Evolutionary conservation across 306 rosid species (phyloP).

Genomic region (Quercus mongolica): DNA sequence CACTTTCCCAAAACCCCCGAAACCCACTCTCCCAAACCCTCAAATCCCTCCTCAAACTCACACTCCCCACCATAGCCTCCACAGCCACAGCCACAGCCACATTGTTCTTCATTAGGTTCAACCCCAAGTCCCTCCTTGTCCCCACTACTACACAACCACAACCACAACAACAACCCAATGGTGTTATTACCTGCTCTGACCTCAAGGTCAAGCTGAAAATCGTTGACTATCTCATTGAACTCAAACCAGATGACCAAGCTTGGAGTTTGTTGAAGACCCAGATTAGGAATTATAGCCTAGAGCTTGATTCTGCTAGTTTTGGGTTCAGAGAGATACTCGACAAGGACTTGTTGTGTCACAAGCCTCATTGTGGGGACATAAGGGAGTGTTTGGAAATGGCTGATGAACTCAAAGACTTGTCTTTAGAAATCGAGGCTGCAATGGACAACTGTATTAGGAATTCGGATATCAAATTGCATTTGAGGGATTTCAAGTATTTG

Average conservation of each 20-base stretch:
- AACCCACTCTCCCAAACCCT: neutral
- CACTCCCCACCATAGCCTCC: neutral
- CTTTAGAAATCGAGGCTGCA: neutral
- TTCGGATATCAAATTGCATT: neutral
- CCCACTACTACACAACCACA: neutral
- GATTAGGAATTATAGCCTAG: neutral
- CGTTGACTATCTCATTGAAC: neutral
- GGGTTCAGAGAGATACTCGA: neutral
- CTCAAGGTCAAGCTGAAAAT: neutral
- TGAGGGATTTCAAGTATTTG: neutral
- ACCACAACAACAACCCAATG: neutral
- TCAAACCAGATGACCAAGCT: constrained; percentile 1
- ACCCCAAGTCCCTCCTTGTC: neutral
- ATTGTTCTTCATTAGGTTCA: neutral
- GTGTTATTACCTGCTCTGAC: neutral
- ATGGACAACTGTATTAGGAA: neutral
- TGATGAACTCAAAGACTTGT: neutral
- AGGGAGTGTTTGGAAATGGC: constrained; percentile 9
- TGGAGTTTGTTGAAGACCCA: constrained; percentile 4
- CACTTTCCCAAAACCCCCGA: neutral
- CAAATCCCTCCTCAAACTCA: neutral
- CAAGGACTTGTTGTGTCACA: neutral
- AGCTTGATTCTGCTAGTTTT: neutral
- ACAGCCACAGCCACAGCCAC: neutral
- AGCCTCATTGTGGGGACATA: neutral